These are phyloP conservation scores for Ceratobasidium sp. DNA, from an alignment of 1,284 basidiomycete species.

Conservation along the genomic window DNA sequence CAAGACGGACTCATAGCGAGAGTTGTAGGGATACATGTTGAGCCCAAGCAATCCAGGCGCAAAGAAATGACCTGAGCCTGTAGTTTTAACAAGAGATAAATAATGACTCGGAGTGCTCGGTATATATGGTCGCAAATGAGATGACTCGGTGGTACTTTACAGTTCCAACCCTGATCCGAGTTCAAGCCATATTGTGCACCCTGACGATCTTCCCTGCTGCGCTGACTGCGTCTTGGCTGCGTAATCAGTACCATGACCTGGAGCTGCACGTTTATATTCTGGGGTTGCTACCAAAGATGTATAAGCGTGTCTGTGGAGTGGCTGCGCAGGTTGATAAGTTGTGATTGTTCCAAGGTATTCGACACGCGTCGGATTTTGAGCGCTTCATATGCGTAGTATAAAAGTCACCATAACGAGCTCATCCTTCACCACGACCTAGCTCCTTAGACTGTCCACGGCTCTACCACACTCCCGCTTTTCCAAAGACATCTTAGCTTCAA, in stretches of 20 bases:
- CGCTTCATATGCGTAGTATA: background rate
- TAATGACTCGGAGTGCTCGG: background rate
- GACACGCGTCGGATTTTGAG: background rate
- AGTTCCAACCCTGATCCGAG: constrained; percentile 9
- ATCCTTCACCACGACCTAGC: background rate
- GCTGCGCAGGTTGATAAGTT: background rate
- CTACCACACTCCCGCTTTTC: background rate
- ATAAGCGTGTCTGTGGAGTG: background rate
- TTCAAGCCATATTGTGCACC: background rate
- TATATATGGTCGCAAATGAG: too few species aligned
- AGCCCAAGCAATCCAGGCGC: background rate
- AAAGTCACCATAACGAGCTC: background rate
- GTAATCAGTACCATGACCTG: background rate
- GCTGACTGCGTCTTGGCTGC: constrained; percentile 8
- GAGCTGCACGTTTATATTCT: background rate
- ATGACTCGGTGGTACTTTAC: constrained; percentile 33
- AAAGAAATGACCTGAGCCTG: background rate
- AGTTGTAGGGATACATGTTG: constrained; percentile 33
- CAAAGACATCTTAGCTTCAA: background rate
- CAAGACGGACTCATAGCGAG: constrained; percentile 18
- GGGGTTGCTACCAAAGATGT: background rate
- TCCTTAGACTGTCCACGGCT: too few species aligned
- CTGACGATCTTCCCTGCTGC: background rate
- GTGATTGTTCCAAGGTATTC: background rate
- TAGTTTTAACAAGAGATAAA: background rate